These are phyloP conservation scores for Phytophthora pistaciae DNA, from an alignment of 352 stramenopile species.

Conservation along the genomic window DNA sequence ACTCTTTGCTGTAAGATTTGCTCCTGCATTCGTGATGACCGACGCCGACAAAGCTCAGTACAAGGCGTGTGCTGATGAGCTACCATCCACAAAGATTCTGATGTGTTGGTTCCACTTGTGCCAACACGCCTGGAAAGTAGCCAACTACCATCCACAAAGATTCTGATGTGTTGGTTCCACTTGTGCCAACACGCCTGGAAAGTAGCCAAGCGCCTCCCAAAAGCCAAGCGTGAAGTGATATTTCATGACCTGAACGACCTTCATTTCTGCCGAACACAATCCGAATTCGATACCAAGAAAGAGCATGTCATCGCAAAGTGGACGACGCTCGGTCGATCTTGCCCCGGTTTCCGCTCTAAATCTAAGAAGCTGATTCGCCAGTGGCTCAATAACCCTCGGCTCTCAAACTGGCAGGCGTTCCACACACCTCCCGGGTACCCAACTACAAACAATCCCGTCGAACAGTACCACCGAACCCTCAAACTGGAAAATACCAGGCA, in stretches of 20 bases:
- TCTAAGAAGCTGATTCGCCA: not conserved
- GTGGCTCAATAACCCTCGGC: conserved; percentile 7
- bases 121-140: too few relatives aligned
- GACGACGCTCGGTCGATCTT: too few relatives aligned
- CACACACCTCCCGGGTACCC: conserved; percentile 7
- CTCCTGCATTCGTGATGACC: not conserved
- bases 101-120: not conserved
- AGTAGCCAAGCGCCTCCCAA: not conserved
- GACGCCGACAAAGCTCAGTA: not conserved
- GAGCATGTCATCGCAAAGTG: too few relatives aligned
- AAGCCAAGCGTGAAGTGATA: not conserved
- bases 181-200: not conserved
- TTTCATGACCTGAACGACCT: not conserved
- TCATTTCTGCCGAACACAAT: not conserved
- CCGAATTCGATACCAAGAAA: not conserved
- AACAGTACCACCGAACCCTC: conserved; percentile 12
- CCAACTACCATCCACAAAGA: not conserved
- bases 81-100: not conserved
- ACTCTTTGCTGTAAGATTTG: not conserved
- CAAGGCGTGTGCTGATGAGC: not conserved
- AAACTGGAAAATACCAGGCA: conserved; percentile 9
- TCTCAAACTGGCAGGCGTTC: conserved; percentile 11
- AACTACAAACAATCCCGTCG: conserved; percentile 5
- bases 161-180: not conserved
- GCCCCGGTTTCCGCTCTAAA: too few relatives aligned